Conservation (phyloP, 2,329 filamentous ascomycete genomes). For the Fusarium pininemorale region DNA sequence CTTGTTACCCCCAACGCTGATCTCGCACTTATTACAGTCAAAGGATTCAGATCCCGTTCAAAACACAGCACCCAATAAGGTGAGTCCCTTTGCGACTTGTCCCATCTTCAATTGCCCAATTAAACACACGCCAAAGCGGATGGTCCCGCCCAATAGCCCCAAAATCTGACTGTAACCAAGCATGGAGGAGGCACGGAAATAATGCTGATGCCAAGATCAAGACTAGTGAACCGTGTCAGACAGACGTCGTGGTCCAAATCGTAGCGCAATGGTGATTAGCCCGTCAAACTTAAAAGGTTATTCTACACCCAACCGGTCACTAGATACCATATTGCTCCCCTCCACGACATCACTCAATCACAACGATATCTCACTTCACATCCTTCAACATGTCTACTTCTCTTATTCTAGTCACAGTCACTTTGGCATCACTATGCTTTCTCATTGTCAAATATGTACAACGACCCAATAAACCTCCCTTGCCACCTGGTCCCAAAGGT, state of each 20-base stretch:
- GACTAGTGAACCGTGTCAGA: background rate
- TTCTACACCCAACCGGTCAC: rapidly evolving
- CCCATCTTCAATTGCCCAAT: background rate
- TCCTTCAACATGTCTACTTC: background rate
- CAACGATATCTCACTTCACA: rapidly evolving
- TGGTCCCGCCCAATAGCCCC: background rate
- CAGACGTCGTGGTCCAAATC: background rate
- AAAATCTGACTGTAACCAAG: background rate
- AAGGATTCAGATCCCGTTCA: background rate
- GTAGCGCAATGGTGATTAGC: background rate
- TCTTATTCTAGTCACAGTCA: rapidly evolving
- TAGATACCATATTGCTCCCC: background rate
- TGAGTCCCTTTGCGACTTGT: background rate
- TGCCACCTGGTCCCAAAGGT: conserved; percentile 58
- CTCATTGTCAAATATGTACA: background rate
- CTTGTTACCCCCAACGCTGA: rapidly evolving
- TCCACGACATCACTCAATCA: background rate
- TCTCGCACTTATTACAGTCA: rapidly evolving
- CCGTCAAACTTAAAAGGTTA: background rate
- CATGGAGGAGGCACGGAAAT: background rate
- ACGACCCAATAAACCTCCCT: background rate
- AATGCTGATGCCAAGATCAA: background rate
- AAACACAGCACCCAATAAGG: background rate
- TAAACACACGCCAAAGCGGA: background rate
- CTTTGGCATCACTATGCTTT: background rate